Evolutionary conservation across 768 basidiomycete genomes (phyloP).

Genomic region (Amyloporia xantha): DNA sequence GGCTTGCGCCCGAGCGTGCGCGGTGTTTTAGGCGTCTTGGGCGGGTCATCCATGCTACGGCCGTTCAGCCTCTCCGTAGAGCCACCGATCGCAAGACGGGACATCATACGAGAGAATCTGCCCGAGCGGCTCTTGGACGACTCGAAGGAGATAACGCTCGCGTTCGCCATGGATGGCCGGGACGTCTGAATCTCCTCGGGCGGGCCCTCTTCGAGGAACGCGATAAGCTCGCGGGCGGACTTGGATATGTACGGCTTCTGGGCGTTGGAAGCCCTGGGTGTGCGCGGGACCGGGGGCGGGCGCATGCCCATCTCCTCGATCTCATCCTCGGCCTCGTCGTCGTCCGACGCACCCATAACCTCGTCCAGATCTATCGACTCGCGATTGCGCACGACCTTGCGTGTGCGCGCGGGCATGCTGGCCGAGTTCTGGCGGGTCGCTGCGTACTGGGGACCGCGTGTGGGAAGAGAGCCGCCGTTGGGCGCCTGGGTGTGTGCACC

Average conservation of each 20-base stretch:
- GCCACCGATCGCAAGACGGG: slow-evolving; percentile 47
- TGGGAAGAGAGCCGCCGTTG: slow-evolving; percentile 2
- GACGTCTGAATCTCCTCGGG: slow-evolving; percentile 31
- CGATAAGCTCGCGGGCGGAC: slow-evolving; percentile 43
- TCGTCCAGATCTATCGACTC: slow-evolving; percentile 76
- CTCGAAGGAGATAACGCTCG: slow-evolving; percentile 36
- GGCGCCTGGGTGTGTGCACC: not conserved
- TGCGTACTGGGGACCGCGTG: not conserved
- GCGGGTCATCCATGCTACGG: slow-evolving; percentile 25
- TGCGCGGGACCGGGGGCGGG: not conserved
- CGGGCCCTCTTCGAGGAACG: slow-evolving; percentile 54
- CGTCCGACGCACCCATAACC: slow-evolving; percentile 63
- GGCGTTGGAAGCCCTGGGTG: slow-evolving; percentile 3
- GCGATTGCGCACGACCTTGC: slow-evolving; percentile 45
- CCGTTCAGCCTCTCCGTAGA: slow-evolving; percentile 28
- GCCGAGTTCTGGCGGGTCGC: not conserved
- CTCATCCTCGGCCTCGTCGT: slow-evolving; percentile 50
- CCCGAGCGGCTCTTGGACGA: slow-evolving; percentile 37
- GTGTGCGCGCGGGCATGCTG: slow-evolving; percentile 32
- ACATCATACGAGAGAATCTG: slow-evolving; percentile 78
- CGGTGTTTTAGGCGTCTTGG: slow-evolving; percentile 22
- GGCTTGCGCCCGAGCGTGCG: slow-evolving; percentile 12
- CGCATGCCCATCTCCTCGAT: slow-evolving; percentile 17
- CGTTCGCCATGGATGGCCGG: slow-evolving; percentile 24
- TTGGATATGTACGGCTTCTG: slow-evolving; percentile 33